phyloP scores from a whole-genome alignment of 2,329 filamentous ascomycete species.

The Zymoseptoria crescenta region DNA sequence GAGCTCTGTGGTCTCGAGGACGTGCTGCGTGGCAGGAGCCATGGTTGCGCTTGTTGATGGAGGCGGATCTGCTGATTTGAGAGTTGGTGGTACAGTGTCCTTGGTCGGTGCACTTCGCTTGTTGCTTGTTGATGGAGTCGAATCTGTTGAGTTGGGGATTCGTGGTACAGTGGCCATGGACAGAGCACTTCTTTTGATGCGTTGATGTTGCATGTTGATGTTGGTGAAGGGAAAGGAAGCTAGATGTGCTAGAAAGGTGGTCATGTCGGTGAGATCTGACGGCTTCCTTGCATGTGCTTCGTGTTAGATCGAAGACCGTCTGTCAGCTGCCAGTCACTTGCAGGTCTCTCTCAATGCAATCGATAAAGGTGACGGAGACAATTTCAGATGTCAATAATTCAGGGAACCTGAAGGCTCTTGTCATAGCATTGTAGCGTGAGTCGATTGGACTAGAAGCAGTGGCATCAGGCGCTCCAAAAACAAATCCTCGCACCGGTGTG shows the following conservation, averaged over 20 bases:
- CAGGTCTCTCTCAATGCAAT: not conserved
- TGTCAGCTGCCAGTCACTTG: not conserved
- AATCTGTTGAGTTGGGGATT: not conserved
- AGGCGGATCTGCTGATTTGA: not conserved
- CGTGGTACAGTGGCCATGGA: not conserved
- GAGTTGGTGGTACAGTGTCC: not conserved
- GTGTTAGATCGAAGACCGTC: not conserved
- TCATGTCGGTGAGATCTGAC: not conserved
- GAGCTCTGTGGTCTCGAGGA: constrained; percentile 5
- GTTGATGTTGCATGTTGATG: not conserved
- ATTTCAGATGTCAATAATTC: not conserved
- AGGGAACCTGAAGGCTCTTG: not conserved
- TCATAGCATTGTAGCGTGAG: not conserved
- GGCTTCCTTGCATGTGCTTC: not conserved
- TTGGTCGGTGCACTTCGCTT: not conserved
- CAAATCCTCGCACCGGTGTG: not conserved
- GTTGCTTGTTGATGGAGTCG: not conserved
- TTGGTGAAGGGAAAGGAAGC: not conserved
- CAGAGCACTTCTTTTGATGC: not conserved
- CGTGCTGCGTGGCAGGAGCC: not conserved
- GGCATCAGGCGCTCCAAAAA: not conserved
- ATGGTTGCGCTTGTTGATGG: not conserved
- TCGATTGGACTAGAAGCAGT: not conserved
- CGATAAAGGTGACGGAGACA: too few relatives aligned
- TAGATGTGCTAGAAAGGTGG: not conserved